Conservation (phyloP, 345 rosid genomes). For the Eucalyptus erythrocorys region DNA sequence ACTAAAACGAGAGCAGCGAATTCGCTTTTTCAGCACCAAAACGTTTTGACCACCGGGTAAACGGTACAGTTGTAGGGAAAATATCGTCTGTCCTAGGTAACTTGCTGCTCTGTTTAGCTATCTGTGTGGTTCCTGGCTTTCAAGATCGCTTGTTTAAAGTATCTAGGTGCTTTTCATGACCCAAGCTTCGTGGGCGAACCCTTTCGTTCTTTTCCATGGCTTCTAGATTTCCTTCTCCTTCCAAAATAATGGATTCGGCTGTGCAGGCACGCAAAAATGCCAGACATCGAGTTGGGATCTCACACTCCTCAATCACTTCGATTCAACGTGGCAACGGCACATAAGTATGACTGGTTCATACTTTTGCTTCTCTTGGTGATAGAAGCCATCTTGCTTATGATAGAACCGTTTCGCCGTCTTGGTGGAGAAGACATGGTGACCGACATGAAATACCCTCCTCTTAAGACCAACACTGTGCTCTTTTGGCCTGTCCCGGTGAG, state of each 20-base stretch:
- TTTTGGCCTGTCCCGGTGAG: conserved; percentile 54
- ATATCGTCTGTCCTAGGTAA: neutral
- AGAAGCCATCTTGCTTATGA: conserved; percentile 19
- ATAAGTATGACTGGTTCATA: conserved; percentile 38
- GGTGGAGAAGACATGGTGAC: conserved; percentile 42
- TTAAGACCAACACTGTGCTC: conserved; percentile 33
- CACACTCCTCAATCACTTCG: conserved; percentile 32
- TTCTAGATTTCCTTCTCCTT: neutral
- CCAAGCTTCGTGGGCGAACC: no score
- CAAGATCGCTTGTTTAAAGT: no score
- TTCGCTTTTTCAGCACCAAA: no score
- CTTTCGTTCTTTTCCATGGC: no score
- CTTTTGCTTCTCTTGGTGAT: conserved; percentile 30
- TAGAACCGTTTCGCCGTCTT: conserved; percentile 57
- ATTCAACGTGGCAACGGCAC: conserved; percentile 11
- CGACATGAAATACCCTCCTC: conserved; percentile 47
- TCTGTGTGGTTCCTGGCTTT: neutral
- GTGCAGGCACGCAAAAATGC: conserved; percentile 2
- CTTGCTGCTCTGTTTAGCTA: no score
- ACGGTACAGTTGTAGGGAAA: neutral
- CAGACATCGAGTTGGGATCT: conserved; percentile 16
- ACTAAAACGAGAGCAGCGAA: neutral
- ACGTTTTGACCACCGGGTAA: neutral
- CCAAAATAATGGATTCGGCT: neutral
- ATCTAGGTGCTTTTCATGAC: no score